These are phyloP conservation scores for Maudiozyma humilis DNA, from an alignment of 1,139 yeast genomes.

Conservation along the genomic window DNA sequence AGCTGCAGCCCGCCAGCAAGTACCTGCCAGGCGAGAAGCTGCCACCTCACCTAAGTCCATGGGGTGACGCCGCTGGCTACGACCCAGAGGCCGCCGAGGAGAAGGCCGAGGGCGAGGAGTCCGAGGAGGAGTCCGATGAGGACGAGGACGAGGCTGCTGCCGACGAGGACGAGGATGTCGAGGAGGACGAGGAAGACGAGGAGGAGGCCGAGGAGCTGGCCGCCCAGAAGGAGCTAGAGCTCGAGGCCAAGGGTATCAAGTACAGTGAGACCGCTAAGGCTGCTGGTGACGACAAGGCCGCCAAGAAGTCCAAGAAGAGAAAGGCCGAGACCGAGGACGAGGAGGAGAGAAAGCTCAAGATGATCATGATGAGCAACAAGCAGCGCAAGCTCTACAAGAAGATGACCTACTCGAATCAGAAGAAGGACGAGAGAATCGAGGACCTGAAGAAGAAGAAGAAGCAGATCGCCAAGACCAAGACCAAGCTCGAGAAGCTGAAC, in stretches of 20 bases:
- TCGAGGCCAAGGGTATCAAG: conserved; percentile 82
- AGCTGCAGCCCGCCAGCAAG: conserved; percentile 62
- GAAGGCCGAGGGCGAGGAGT: conserved; percentile 43
- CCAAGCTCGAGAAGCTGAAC: conserved; percentile 41
- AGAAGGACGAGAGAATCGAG: conserved; percentile 74
- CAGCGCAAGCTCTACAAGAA: conserved; percentile 90
- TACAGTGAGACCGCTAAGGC: conserved; percentile 49
- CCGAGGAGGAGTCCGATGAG: conserved; percentile 42
- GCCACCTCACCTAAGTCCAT: conserved; percentile 96
- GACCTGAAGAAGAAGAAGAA: conserved; percentile 70
- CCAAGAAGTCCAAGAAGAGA: conserved; percentile 31
- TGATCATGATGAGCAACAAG: conserved; percentile 96
- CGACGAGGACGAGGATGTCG: conserved; percentile 37
- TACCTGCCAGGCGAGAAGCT: conserved; percentile 92
- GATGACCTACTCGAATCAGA: conserved; percentile 87
- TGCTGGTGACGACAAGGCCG: conserved; percentile 14
- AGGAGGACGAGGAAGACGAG: conserved; percentile 35
- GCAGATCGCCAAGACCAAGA: conserved; percentile 62
- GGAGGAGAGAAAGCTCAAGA: conserved; percentile 80
- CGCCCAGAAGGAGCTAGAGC: conserved; percentile 78
- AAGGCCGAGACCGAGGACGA: conserved; percentile 44
- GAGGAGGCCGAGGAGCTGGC: conserved; percentile 52
- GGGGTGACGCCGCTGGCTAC: conserved; percentile 94
- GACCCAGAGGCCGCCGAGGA: conserved; percentile 65
- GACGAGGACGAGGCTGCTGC: conserved; percentile 38